Evolutionary conservation across 805 yeast species (phyloP).

Genomic region (Metschnikowia similis): DNA sequence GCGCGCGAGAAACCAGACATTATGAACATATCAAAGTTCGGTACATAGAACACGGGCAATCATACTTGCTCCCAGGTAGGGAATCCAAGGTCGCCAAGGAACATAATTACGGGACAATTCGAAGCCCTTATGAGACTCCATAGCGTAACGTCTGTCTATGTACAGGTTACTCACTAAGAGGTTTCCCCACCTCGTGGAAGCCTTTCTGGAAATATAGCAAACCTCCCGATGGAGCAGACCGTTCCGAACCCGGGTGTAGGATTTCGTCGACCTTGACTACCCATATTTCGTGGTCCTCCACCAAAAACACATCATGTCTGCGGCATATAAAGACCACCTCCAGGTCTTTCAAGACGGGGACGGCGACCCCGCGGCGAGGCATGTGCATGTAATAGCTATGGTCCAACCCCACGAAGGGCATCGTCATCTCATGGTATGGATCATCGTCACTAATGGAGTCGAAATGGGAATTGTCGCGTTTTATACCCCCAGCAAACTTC

Average conservation of each 20-base stretch:
- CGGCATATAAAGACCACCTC: conserved; percentile 64
- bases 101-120: no score
- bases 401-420: conserved; percentile 46
- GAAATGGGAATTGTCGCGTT: conserved; percentile 36
- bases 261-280: conserved; percentile 71
- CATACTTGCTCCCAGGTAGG: background rate
- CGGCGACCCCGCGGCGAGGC: conserved; percentile 20
- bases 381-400: conserved; percentile 23
- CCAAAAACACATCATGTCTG: conserved; percentile 46
- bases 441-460: conserved; percentile 27
- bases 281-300: conserved; percentile 91
- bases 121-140: no score
- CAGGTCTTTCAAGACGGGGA: conserved; percentile 56
- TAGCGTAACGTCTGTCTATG: background rate
- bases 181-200: conserved; percentile 45
- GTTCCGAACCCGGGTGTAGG: conserved; percentile 21
- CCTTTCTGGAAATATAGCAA: conserved; percentile 58
- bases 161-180: conserved; percentile 21
- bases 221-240: conserved; percentile 48
- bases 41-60: background rate
- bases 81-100: no score
- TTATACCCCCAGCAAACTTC: conserved; percentile 55
- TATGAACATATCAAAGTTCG: background rate
- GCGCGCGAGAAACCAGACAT: background rate
- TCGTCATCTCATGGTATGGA: conserved; percentile 41